Base-by-base conservation (phyloP, 176 grass and related monocot genomes). In the Typha latifolia region DNA sequence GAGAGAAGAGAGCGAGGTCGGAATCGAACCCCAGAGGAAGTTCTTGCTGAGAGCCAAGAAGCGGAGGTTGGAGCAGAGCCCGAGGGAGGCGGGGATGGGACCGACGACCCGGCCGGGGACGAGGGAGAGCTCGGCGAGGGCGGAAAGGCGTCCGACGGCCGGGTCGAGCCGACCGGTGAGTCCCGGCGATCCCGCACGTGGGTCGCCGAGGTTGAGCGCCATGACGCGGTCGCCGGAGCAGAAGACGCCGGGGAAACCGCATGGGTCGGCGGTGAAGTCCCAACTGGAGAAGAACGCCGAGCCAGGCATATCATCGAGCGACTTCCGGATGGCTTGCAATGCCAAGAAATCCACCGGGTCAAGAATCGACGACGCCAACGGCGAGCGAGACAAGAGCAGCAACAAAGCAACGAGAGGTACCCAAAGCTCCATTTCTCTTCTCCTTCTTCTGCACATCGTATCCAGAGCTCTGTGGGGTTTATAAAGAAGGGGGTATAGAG, bases 1-100 rank as follows among this genome's bases (percentile, higher is more conserved):
- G 31, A 96, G 74, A 53, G 75, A 77, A 50, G 76, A 51, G 62
- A 96, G 12, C 11, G 80, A 84, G 72, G 79, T 68, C 0, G 88
- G 88, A 15, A 96, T 84, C 13, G 5, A 15, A 10, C 92, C 92
- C 15, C 85, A 91, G 55, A 96, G 47, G 66, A 96, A 84, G 79
- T 96, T 96, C 82, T 96, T 96, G 76, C 88, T 91, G 57, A 96
- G 82, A 61, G 92, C 92, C 1, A 96, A 51, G 77, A 96, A 96
- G 0, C 92, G 82, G 50, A 96, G 92, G 62, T 69, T 70, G 2
- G 62, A n/a, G 62, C 85, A 85, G 2, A 72, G 66, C 14, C 80
- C 63, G 61, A 91, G 78, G 1, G 85, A 62, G 34, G 57, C 47
- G 14, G 92, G 92, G 64, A 96, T 79, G 18, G 66, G 47, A 8